Evolutionary conservation across 139 green algal genomes (phyloP).

Genomic region (Desmodesmus armatus): DNA sequence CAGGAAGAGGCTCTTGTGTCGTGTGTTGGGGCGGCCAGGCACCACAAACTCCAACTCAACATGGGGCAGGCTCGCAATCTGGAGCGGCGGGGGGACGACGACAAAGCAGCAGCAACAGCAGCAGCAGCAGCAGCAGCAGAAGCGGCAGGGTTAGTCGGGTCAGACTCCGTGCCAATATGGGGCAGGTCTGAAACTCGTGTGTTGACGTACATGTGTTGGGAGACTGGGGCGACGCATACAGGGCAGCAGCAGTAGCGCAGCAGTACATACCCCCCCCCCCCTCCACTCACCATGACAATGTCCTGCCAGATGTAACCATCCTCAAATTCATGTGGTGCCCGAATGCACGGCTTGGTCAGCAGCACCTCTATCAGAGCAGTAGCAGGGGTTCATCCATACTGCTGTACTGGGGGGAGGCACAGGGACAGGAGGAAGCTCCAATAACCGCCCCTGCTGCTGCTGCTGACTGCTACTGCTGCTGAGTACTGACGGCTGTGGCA

Average conservation of each 20-base stretch:
- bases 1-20: slow-evolving; percentile 56
- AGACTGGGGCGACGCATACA: no score
- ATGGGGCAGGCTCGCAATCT: slow-evolving; percentile 42
- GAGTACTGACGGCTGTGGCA: background rate
- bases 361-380: slow-evolving; percentile 32
- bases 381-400: background rate
- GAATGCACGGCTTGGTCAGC: slow-evolving; percentile 15
- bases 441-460: slow-evolving; percentile 6
- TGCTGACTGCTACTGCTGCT: slow-evolving; percentile 32
- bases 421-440: background rate
- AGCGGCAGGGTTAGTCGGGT: no score
- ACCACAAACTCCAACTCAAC: slow-evolving; percentile 26
- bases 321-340: background rate
- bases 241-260: background rate
- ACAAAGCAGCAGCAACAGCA: background rate
- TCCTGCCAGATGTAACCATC: slow-evolving; percentile 35
- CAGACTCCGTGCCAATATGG: no score
- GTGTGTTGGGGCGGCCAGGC: background rate
- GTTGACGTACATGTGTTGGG: no score
- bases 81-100: background rate
- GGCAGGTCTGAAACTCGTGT: no score
- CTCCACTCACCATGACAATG: slow-evolving; percentile 22
- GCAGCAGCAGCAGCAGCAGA: no score
- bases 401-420: background rate
- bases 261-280: background rate